A percentile compares a stretch with the other conserved stretches of the same genome.
phyloP scores from a whole-genome alignment of 2,329 filamentous ascomycete species.

The Colletotrichum chlorophyti region DNA sequence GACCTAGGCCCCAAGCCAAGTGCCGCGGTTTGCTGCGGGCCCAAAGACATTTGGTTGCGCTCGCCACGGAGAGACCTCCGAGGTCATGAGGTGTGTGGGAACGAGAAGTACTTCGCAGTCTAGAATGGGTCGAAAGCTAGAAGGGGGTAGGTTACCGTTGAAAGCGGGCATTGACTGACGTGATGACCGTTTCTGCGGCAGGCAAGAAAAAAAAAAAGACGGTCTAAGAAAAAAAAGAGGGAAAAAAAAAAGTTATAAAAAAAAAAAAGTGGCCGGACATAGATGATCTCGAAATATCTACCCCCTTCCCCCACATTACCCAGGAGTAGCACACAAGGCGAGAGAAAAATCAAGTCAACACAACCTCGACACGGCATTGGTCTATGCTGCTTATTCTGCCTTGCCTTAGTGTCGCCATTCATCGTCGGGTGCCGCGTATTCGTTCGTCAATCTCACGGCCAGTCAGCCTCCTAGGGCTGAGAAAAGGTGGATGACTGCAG shows the following conservation, averaged over 20 bases:
- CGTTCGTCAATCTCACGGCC: background rate
- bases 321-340: conserved; percentile 13
- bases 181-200: conserved; percentile 4
- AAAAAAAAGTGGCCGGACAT: too few relatives aligned
- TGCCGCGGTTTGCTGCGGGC: background rate
- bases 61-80: background rate
- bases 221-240: too few relatives aligned
- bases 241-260: too few relatives aligned
- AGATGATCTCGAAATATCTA: too few relatives aligned
- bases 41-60: background rate
- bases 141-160: background rate
- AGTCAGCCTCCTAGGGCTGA: conserved; percentile 22
- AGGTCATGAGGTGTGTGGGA: background rate
- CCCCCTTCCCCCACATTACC: too few relatives aligned
- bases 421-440: background rate
- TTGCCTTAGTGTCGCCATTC: background rate
- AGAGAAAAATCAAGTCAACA: background rate
- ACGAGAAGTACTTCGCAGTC: conserved; percentile 11
- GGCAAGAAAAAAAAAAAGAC: too few relatives aligned
- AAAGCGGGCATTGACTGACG: conserved; percentile 9
- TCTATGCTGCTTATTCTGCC: background rate
- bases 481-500: conserved; percentile 16
- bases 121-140: too few relatives aligned
- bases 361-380: background rate
- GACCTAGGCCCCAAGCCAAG: background rate